Evolutionary conservation across 805 yeast genomes (phyloP).

Genomic region (Pichia insulana): DNA sequence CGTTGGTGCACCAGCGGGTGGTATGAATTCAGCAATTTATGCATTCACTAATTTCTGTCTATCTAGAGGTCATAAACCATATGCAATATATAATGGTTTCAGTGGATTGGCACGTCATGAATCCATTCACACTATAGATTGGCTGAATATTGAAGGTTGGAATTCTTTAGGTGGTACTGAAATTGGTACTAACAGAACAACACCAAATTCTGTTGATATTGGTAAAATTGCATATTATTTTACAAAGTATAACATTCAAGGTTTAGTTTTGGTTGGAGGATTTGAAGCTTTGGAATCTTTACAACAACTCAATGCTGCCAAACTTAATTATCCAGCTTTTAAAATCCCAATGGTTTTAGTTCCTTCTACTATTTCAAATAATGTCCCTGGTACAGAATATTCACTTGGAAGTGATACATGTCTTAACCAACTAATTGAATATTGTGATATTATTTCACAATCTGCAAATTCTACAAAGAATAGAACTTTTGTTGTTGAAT

Average conservation of each 20-base stretch:
- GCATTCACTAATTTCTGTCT: slow-evolving; percentile 69
- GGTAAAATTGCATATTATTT: slow-evolving; percentile 68
- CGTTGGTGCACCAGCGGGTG: slow-evolving; percentile 77
- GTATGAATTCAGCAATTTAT: slow-evolving; percentile 68
- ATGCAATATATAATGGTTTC: slow-evolving; percentile 69
- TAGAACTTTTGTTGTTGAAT: slow-evolving; percentile 73
- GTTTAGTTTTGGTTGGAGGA: slow-evolving; percentile 70
- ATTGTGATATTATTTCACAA: slow-evolving; percentile 74
- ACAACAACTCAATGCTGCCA: slow-evolving; percentile 53
- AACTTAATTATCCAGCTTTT: slow-evolving; percentile 58
- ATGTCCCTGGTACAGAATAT: slow-evolving; percentile 77
- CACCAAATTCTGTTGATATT: slow-evolving; percentile 56
- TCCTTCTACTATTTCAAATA: slow-evolving; percentile 74
- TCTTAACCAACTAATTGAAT: slow-evolving; percentile 57
- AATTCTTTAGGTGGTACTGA: slow-evolving; percentile 70
- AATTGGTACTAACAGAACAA: slow-evolving; percentile 68
- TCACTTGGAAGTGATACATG: slow-evolving; percentile 73
- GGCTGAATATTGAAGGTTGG: slow-evolving; percentile 72
- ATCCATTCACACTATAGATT: slow-evolving; percentile 46
- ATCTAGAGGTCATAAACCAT: slow-evolving; percentile 65
- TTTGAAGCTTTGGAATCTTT: slow-evolving; percentile 72
- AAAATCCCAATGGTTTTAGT: slow-evolving; percentile 69
- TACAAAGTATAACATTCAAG: slow-evolving; percentile 60
- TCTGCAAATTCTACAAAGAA: slow-evolving; percentile 72
- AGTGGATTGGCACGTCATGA: slow-evolving; percentile 60